These are phyloP conservation scores for Nakazawaea wyomingensis DNA, from an alignment of 805 yeast genomes.

Conservation along the genomic window DNA sequence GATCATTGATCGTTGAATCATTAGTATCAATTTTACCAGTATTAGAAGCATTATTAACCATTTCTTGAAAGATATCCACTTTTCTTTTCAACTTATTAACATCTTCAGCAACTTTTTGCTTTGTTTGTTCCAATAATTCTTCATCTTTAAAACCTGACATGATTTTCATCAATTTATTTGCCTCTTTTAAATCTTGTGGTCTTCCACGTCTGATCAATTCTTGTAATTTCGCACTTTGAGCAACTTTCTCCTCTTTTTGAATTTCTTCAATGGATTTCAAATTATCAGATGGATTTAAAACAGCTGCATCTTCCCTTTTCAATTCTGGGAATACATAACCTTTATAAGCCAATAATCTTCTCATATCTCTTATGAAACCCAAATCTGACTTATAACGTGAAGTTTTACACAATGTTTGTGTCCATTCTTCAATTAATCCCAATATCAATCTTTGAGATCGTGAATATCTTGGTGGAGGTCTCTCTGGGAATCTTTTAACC, in stretches of 20 bases:
- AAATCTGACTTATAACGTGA: slow-evolving; percentile 88
- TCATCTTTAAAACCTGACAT: slow-evolving; percentile 98
- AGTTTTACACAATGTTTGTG: slow-evolving; percentile 87
- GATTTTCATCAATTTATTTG: slow-evolving; percentile 92
- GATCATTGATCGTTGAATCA: slow-evolving; percentile 74
- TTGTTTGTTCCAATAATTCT: slow-evolving; percentile 60
- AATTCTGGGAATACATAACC: slow-evolving; percentile 94
- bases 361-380: slow-evolving; percentile 93
- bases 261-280: slow-evolving; percentile 85
- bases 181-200: slow-evolving; percentile 93
- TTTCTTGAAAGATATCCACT: slow-evolving; percentile 81
- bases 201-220: slow-evolving; percentile 93
- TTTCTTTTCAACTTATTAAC: slow-evolving; percentile 79
- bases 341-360: slow-evolving; percentile 78
- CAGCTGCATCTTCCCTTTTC: slow-evolving; percentile 86
- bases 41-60: slow-evolving; percentile 54
- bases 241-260: slow-evolving; percentile 87
- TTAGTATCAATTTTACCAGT: slow-evolving; percentile 33
- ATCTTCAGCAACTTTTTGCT: slow-evolving; percentile 77
- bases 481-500: slow-evolving; percentile 89
- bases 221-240: slow-evolving; percentile 91
- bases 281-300: slow-evolving; percentile 82
- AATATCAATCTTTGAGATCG: slow-evolving; percentile 79
- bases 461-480: slow-evolving; percentile 83
- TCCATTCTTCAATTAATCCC: slow-evolving; percentile 96